phyloP scores from a whole-genome alignment of 345 rosid species.

The Tarenaya hassleriana region DNA sequence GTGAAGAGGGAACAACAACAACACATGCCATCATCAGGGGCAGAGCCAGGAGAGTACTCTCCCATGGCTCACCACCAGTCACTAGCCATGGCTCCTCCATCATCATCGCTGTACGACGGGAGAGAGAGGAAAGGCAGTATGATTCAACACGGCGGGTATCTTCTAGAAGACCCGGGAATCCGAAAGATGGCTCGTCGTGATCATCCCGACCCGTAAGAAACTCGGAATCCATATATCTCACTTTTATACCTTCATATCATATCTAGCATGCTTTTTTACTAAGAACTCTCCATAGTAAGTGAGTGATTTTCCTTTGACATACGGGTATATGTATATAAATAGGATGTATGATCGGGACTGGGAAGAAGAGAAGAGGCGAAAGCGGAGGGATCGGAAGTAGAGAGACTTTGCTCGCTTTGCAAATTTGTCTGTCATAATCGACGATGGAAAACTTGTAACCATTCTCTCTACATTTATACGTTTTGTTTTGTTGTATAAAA shows the following conservation, averaged over 20 bases:
- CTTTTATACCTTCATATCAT: no score
- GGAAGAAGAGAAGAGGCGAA: slow-evolving; percentile 97
- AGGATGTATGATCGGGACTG: slow-evolving; percentile 90
- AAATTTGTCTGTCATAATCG: no score
- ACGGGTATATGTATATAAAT: no score
- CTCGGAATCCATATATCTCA: slow-evolving; percentile 78
- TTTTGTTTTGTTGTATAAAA: no score
- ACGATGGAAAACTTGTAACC: no score
- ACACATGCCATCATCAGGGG: slow-evolving; percentile 44
- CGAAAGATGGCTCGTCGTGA: slow-evolving; percentile 86
- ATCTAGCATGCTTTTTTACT: no score
- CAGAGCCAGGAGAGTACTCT: slow-evolving; percentile 82
- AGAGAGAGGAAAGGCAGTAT: slow-evolving; percentile 46
- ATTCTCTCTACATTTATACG: no score
- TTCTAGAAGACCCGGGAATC: slow-evolving; percentile 62
- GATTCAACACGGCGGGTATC: slow-evolving; percentile 56
- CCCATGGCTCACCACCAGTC: slow-evolving; percentile 38
- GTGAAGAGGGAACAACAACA: slow-evolving; percentile 88
- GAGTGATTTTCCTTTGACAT: no score
- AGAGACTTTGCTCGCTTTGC: no score
- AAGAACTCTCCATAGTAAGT: no score
- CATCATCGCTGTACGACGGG: slow-evolving; percentile 69
- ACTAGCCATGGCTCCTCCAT: no score
- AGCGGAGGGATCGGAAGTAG: slow-evolving; percentile 93
- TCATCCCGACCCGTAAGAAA: slow-evolving; percentile 77